Percentiles rank a stretch among this genome's conserved stretches.
These are phyloP conservation scores for Tetracladium maxilliforme DNA, from an alignment of 2,329 filamentous ascomycete species.

Conservation along the genomic window DNA sequence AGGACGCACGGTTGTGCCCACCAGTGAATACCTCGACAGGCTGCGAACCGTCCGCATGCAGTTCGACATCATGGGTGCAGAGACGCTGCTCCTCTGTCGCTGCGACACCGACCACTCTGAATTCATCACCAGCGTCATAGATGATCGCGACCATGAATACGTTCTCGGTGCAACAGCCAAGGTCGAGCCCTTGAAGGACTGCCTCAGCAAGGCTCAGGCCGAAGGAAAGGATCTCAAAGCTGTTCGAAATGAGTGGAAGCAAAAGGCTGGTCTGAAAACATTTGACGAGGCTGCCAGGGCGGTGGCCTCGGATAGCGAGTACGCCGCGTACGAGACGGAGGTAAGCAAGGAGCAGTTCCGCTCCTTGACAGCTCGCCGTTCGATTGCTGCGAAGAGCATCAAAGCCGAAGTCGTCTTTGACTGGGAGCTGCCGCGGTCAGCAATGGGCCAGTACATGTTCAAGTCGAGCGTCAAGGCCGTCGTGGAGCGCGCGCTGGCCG, in stretches of 20 bases:
- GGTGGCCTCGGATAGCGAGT: conserved; percentile 11
- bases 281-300: conserved; percentile 19
- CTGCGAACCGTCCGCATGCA: conserved; percentile 20
- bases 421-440: conserved; percentile 19
- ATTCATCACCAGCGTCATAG: conserved; percentile 21
- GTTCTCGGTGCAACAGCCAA: conserved; percentile 19
- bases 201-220: conserved; percentile 9
- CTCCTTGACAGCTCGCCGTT: conserved; percentile 4
- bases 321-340: conserved; percentile 13
- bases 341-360: conserved; percentile 2
- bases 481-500: conserved; percentile 17
- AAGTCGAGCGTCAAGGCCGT: conserved; percentile 15
- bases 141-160: conserved; percentile 21
- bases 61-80: conserved; percentile 23
- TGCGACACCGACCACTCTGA: conserved; percentile 21
- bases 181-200: conserved; percentile 13
- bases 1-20: conserved; percentile 22
- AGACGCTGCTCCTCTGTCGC: conserved; percentile 20
- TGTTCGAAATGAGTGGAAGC: conserved; percentile 16
- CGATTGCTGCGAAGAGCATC: conserved; percentile 10
- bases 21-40: conserved; percentile 19
- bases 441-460: conserved; percentile 19
- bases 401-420: conserved; percentile 14
- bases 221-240: conserved; percentile 11
- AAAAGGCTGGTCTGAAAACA: conserved; percentile 13